Conservation (phyloP, 2,329 filamentous ascomycete species). For the Drechslerella coelobrocha region DNA sequence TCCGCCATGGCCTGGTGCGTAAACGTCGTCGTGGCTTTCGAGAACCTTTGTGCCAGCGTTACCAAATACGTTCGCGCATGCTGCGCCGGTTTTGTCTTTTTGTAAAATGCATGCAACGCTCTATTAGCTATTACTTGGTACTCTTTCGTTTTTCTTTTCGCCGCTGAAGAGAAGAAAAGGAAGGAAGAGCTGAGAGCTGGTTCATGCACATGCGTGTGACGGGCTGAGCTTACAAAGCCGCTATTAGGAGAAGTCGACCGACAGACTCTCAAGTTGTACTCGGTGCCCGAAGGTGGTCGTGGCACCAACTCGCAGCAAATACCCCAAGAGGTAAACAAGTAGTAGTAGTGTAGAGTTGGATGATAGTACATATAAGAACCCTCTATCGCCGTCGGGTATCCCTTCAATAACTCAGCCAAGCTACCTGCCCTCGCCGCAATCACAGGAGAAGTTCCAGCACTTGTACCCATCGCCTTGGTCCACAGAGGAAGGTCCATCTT, state of each 20-base stretch:
- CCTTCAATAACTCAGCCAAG: not conserved
- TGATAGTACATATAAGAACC: conserved; percentile 66
- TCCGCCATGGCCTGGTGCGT: conserved; percentile 71
- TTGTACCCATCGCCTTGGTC: conserved; percentile 56
- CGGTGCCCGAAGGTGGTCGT: conserved; percentile 64
- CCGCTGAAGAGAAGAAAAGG: conserved; percentile 50
- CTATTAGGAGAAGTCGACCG: conserved; percentile 64
- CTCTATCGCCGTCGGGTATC: conserved; percentile 61
- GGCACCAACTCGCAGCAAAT: conserved; percentile 68
- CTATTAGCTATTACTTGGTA: not conserved
- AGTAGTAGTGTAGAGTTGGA: conserved; percentile 64
- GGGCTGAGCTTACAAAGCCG: conserved; percentile 62
- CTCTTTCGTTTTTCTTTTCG: conserved; percentile 21
- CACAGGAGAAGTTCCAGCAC: conserved; percentile 63
- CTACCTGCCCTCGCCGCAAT: conserved; percentile 56
- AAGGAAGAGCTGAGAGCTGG: conserved; percentile 58
- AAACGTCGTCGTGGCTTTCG: conserved; percentile 67
- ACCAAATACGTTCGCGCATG: conserved; percentile 60
- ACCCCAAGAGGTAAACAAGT: conserved; percentile 69
- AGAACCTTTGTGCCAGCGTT: conserved; percentile 70
- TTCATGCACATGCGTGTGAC: not conserved
- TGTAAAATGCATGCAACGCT: conserved; percentile 7
- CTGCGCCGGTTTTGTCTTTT: conserved; percentile 64
- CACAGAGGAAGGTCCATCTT: conserved; percentile 59
- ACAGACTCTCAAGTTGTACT: conserved; percentile 73